These are phyloP conservation scores for Epichloe scottii DNA, from an alignment of 2,329 filamentous ascomycete species.

Conservation along the genomic window DNA sequence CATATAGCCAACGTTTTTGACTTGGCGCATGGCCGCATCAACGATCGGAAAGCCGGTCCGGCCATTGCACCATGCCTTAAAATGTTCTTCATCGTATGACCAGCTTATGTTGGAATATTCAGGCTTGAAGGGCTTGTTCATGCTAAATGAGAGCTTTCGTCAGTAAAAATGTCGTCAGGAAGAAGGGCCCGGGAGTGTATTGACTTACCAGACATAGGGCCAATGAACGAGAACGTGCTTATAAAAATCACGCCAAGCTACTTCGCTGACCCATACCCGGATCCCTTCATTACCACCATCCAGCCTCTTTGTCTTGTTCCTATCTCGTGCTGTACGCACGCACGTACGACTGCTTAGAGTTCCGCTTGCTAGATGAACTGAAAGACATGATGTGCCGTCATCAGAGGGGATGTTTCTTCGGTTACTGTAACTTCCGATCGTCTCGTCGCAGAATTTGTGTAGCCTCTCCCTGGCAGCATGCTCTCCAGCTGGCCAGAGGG, in stretches of 20 bases:
- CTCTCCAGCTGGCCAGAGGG: conserved; percentile 65
- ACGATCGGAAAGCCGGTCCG: conserved; percentile 72
- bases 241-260: conserved; percentile 84
- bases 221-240: conserved; percentile 74
- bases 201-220: conserved; percentile 62
- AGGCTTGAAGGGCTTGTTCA: conserved; percentile 59
- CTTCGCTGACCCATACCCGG: conserved; percentile 64
- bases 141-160: conserved; percentile 16
- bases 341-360: conserved; percentile 56
- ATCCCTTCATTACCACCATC: conserved; percentile 55
- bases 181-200: background rate
- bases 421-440: conserved; percentile 47
- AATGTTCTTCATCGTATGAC: conserved; percentile 60
- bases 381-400: conserved; percentile 53
- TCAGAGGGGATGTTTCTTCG: conserved; percentile 53
- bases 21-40: conserved; percentile 75
- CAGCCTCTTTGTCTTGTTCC: conserved; percentile 52
- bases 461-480: conserved; percentile 55
- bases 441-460: conserved; percentile 53
- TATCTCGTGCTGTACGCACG: conserved; percentile 47
- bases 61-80: conserved; percentile 62
- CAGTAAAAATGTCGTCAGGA: background rate
- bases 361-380: conserved; percentile 60
- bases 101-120: conserved; percentile 74
- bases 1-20: conserved; percentile 59